Conservation (phyloP, 2,329 filamentous ascomycete genomes). For the Didymella lethalis region DNA sequence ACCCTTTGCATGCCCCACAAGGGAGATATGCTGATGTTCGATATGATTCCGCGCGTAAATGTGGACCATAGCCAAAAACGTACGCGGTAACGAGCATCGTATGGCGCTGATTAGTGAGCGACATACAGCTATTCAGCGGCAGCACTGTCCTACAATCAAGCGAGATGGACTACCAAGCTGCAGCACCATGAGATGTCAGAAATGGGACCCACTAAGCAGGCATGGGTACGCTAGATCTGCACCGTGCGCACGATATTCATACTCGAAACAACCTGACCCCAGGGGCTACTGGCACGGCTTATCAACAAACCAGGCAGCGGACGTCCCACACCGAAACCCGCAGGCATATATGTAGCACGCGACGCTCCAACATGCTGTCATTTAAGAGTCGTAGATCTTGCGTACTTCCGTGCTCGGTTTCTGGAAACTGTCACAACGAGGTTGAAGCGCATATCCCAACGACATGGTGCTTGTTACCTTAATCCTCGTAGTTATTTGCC, state of each 20-base stretch:
- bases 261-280: constrained; percentile 31
- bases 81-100: neutral
- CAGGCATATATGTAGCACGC: constrained; percentile 42
- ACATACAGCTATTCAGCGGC: neutral
- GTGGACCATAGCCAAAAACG: neutral
- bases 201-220: constrained; percentile 24
- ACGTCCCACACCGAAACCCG: constrained; percentile 27
- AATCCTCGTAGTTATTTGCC: constrained; percentile 31
- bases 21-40: neutral
- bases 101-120: neutral
- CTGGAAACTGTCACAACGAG: constrained; percentile 17
- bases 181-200: constrained; percentile 19
- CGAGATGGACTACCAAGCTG: constrained; percentile 5
- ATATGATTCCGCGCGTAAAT: neutral
- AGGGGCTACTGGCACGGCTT: constrained; percentile 24
- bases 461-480: constrained; percentile 46
- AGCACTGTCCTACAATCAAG: neutral
- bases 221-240: constrained; percentile 33
- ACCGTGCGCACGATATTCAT: constrained; percentile 32
- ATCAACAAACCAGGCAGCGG: constrained; percentile 27
- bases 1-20: neutral
- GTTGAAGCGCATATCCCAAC: constrained; percentile 20
- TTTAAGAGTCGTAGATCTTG: constrained; percentile 24
- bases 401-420: constrained; percentile 10
- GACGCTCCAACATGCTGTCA: constrained; percentile 19